phyloP scores from a whole-genome alignment of 2,329 filamentous ascomycete species.

The Macrophomina pseudophaseolina region DNA sequence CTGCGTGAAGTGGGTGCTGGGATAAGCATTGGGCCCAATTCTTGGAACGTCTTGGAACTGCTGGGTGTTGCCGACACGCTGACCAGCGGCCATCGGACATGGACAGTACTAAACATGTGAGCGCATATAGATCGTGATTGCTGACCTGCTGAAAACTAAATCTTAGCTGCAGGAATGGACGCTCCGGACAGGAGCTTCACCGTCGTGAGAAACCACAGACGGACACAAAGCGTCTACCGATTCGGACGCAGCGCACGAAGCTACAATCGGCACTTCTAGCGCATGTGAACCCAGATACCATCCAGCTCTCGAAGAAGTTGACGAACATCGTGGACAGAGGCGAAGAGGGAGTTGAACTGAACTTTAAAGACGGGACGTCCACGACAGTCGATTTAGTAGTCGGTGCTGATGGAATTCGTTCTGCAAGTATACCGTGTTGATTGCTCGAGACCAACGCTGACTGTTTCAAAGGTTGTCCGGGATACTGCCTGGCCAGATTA shows the following conservation, averaged over 20 bases:
- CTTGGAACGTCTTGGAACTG: constrained; percentile 55
- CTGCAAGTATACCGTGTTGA: constrained; percentile 29
- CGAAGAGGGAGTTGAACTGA: constrained; percentile 34
- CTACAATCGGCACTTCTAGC: constrained; percentile 57
- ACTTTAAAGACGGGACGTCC: constrained; percentile 54
- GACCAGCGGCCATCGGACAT: constrained; percentile 40
- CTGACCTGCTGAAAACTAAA: background rate
- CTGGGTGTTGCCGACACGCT: constrained; percentile 48
- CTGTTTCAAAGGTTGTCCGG: constrained; percentile 45
- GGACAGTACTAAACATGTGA: constrained; percentile 40
- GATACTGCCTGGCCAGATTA: constrained; percentile 51
- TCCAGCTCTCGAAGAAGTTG: constrained; percentile 55
- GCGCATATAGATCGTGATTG: background rate
- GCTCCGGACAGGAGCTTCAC: constrained; percentile 37
- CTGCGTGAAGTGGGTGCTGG: constrained; percentile 38
- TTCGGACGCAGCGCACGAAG: constrained; percentile 35
- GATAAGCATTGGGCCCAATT: constrained; percentile 30
- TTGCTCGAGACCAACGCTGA: background rate
- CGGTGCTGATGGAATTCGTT: constrained; percentile 60
- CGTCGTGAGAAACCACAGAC: constrained; percentile 31
- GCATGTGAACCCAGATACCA: constrained; percentile 50
- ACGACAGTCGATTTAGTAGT: constrained; percentile 53
- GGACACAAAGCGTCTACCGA: constrained; percentile 16
- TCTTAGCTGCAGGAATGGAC: constrained; percentile 36
- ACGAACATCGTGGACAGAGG: constrained; percentile 45